phyloP scores from a whole-genome alignment of 2,329 filamentous ascomycete genomes.

The Penicillium brasilianum region DNA sequence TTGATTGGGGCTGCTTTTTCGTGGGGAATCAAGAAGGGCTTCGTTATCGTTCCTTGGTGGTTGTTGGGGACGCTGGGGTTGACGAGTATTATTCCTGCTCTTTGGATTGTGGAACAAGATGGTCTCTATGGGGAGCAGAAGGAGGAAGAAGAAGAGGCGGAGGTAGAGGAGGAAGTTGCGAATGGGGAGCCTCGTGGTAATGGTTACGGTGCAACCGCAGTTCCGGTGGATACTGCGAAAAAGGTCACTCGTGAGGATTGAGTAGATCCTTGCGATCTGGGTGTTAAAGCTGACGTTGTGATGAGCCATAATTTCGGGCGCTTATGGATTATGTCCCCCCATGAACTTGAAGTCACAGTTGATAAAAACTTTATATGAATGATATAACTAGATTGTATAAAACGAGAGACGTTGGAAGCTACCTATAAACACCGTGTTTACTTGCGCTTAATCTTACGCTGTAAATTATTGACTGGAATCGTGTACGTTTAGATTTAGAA shows the following conservation, averaged over 20 bases:
- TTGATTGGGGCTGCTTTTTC: constrained; percentile 74
- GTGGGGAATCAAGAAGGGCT: constrained; percentile 74
- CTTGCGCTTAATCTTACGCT: no score
- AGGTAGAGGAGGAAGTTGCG: constrained; percentile 13
- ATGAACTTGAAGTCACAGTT: background rate
- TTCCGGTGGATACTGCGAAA: constrained; percentile 3
- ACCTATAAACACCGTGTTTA: background rate
- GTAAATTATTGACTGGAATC: no score
- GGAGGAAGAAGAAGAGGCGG: constrained; percentile 36
- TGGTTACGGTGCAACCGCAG: constrained; percentile 18
- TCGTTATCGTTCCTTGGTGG: constrained; percentile 82
- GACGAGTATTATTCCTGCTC: constrained; percentile 72
- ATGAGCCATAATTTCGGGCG: background rate
- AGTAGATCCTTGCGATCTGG: background rate
- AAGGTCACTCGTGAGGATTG: background rate
- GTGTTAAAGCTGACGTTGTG: background rate
- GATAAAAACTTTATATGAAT: background rate
- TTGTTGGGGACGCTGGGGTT: constrained; percentile 68
- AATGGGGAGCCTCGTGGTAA: background rate
- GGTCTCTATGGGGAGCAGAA: constrained; percentile 59
- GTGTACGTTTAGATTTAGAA: no score
- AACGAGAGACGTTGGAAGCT: background rate
- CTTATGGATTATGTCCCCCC: background rate
- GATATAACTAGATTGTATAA: constrained; percentile 1
- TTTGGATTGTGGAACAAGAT: constrained; percentile 74